Evolutionary conservation across 2,329 filamentous ascomycete genomes (phyloP).

Genomic region (Dothistroma septosporum): DNA sequence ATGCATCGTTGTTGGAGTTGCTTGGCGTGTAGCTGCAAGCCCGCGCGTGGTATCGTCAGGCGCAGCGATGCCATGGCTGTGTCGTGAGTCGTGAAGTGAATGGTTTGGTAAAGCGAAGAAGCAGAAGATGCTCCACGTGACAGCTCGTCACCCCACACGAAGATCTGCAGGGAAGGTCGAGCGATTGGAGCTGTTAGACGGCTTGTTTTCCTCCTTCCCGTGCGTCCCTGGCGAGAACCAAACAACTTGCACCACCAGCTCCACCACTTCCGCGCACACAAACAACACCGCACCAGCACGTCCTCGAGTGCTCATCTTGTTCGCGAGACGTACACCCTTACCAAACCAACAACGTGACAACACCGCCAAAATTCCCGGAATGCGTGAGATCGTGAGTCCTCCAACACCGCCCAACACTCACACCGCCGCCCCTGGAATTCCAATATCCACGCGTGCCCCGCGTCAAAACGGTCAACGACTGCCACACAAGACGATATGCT

Average conservation of each 20-base stretch:
- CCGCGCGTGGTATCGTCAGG: slow-evolving; percentile 12
- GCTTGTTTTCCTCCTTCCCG: not conserved
- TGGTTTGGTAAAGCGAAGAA: not conserved
- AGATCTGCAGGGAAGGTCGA: not conserved
- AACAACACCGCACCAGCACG: slow-evolving; percentile 7
- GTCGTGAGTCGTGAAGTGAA: not conserved
- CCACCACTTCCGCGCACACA: slow-evolving; percentile 4
- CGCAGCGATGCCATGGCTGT: slow-evolving; percentile 14
- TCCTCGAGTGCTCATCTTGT: slow-evolving; percentile 13
- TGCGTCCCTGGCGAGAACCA: not conserved
- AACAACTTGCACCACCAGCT: slow-evolving; percentile 8
- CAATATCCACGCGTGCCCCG: slow-evolving; percentile 41
- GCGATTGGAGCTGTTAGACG: not conserved
- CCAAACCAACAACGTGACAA: slow-evolving; percentile 25
- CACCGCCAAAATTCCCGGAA: slow-evolving; percentile 42
- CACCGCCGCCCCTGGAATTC: slow-evolving; percentile 22
- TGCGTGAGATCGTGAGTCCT: slow-evolving; percentile 67
- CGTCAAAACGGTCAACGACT: slow-evolving; percentile 36
- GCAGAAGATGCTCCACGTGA: not conserved
- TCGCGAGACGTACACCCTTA: slow-evolving; percentile 8
- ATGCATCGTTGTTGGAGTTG: slow-evolving; percentile 20
- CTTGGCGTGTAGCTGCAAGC: slow-evolving; percentile 27
- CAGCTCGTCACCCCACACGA: not conserved
- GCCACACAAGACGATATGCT: slow-evolving; percentile 50
- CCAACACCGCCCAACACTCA: slow-evolving; percentile 5